phyloP scores from a whole-genome alignment of 345 rosid genomes.

The Arabidopsis arenosa region DNA sequence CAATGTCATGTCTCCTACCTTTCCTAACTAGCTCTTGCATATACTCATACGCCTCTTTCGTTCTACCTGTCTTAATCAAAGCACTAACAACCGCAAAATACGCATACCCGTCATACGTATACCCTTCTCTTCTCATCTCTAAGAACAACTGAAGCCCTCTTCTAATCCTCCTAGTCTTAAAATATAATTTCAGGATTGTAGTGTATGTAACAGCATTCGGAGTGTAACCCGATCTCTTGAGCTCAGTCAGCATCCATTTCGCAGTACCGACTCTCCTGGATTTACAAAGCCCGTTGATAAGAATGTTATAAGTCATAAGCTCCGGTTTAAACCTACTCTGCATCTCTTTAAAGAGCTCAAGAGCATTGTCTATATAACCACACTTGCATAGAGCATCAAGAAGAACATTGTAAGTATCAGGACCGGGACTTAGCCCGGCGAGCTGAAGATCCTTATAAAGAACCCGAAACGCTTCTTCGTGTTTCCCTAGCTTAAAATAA shows the following conservation, averaged over 20 bases:
- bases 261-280: conserved; percentile 59
- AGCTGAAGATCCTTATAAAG: conserved; percentile 52
- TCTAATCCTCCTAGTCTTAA: conserved; percentile 58
- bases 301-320: conserved; percentile 70
- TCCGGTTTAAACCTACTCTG: conserved; percentile 61
- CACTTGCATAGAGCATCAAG: conserved; percentile 83
- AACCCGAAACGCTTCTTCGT: conserved; percentile 66
- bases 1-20: conserved; percentile 72
- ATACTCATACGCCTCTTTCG: conserved; percentile 54
- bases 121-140: conserved; percentile 68
- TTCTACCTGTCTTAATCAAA: conserved; percentile 64
- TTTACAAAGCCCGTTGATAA: conserved; percentile 78
- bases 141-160: conserved; percentile 64
- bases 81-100: conserved; percentile 70
- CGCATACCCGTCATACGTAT: conserved; percentile 79
- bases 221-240: conserved; percentile 52
- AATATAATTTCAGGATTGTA: conserved; percentile 67
- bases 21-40: conserved; percentile 50
- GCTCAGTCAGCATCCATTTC: conserved; percentile 62
- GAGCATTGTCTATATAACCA: conserved; percentile 58
- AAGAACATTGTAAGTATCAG: conserved; percentile 67
- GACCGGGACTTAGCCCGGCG: conserved; percentile 47
- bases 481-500: conserved; percentile 66
- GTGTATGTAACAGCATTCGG: conserved; percentile 82
- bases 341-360: conserved; percentile 60